Evolutionary conservation across 345 rosid species (phyloP), one percentile per base, ranked within the genome.

Genomic region (Excoecaria agallocha): DNA sequence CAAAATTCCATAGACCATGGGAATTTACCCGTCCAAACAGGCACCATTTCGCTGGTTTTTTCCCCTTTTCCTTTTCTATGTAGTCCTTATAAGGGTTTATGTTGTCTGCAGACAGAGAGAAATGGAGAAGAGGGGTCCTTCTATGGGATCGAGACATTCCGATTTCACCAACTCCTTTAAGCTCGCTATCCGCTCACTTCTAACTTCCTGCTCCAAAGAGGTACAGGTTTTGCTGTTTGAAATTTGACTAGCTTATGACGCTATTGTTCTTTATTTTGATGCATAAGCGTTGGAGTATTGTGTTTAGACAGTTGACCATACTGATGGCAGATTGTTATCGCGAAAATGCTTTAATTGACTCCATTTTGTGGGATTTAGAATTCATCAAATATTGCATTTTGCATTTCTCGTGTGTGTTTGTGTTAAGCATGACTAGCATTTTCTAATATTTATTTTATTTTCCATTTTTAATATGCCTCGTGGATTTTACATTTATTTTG

Each of bases 141-240:
- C 25, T 11, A 24, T 66, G 50, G 86, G 89, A 61, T 67, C 58
- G 3, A 80, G 87, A 66, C 87, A 84, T 75, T 79, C 74, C 58
- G 79, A 84, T 85, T 73, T 89, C 74, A 75, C 76, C 65, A 84
- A 79, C 61, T 85, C 89, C 15, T 91, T 89, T 84, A 88, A 85
- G 74, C 83, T 83, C 17, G 88, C 86, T 15, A 66, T 86, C 78
- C 89, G 85, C 35, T 84, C 87, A 65, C 85, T 91, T 60, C 92
- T 91, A 78, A 85, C 90, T 37, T 73, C 89, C 51, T 89, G 88
- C 79, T 78, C 89, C 72, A 77, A 73, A n/a, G 78, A 88, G 86
- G 96, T 91, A 71, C 12, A 19, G 10, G 1, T 19, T 55, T 4
- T 20, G 20, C 25, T 55, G 17, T 0, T 16, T 54, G 22, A 16